Base-by-base conservation (phyloP, 2,329 filamentous ascomycete species). In the Aspergillus sp. region DNA sequence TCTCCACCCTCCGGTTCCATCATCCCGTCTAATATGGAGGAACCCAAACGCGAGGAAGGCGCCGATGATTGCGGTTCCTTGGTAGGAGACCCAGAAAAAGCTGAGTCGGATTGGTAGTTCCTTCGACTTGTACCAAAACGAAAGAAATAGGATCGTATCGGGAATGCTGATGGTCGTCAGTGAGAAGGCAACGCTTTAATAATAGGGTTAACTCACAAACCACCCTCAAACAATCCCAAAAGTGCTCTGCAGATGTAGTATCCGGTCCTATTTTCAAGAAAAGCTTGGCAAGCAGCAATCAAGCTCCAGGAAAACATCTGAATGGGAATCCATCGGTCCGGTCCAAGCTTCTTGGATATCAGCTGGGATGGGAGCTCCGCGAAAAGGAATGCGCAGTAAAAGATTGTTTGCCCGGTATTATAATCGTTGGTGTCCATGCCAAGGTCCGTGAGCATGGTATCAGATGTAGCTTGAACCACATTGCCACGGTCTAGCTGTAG, bases 111-210 rank as follows among this genome's bases (percentile, higher is more conserved):
- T 81, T 0, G 89, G 87, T 0, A 93, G 77, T 69, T 92, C 90
- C 52, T 80, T 80, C 0, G 84, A 84, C 46, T 85, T 91, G 75
- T 91, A 93, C 73, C 88, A 93, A 71, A 92, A 92, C 3, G 84
- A 87, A 5, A 91, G 77, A 72, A 88, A 91, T 0, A 78, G 66
- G 14, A 78, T 76, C 0, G 74, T 76, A 19, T 78, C 75, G 3
- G 75, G 74, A 45, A 78, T 78, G 57, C 73, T 75, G 39, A 19
- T 15, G 43, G 9, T 7, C 17, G 44, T 64, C 48, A 68, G 50
- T 14, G 23, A 37, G 14, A 5, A 39, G 17, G 19, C 15, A 43
- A 17, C 31, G 7, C 6, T 4, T 86, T 49, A 15, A 19, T 2
- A 15, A 7, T 23, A 8, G n/a, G 35, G 9, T n/a, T 27, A 86